Evolutionary conservation across 441 rosid species (phyloP).

Genomic region (Breynia disticha): DNA sequence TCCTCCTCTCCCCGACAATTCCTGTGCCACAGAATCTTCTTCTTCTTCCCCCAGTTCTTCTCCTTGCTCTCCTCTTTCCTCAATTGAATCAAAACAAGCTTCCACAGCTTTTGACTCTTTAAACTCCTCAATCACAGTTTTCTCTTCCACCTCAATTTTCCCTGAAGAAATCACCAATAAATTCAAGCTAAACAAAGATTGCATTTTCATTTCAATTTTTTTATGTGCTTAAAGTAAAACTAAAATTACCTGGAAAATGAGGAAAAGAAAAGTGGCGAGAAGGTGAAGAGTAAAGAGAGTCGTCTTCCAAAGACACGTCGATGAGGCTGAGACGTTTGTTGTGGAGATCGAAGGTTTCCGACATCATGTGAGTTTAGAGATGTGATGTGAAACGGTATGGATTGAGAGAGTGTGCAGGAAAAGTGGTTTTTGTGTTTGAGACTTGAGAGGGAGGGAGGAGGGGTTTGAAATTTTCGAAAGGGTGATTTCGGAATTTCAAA

Average conservation of each 20-base stretch:
- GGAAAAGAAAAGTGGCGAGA: conserved; percentile 18
- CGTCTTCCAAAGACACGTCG: conserved; percentile 75
- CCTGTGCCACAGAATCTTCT: conserved; percentile 26
- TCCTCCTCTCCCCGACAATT: conserved; percentile 22
- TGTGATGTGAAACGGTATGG: too few species aligned
- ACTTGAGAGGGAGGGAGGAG: too few species aligned
- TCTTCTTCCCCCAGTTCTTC: too few species aligned
- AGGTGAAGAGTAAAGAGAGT: conserved; percentile 59
- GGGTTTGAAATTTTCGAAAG: too few species aligned
- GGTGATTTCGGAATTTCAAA: too few species aligned
- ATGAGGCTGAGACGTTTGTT: conserved; percentile 49
- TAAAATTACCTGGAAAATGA: conserved; percentile 28
- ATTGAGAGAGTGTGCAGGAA: too few species aligned
- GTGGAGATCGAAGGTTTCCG: conserved; percentile 24
- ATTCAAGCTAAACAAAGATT: background rate
- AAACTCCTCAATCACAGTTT: conserved; percentile 18
- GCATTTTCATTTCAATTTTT: background rate
- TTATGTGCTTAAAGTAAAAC: background rate
- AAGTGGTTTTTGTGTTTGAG: too few species aligned
- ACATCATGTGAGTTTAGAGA: too few species aligned
- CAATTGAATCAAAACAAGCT: conserved; percentile 12
- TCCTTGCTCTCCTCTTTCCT: conserved; percentile 21
- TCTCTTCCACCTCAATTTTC: conserved; percentile 20
- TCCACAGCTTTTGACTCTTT: conserved; percentile 18
- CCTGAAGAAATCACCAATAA: conserved; percentile 26